phyloP scores from a whole-genome alignment of 768 basidiomycete species.

The Amanita jacksonii region DNA sequence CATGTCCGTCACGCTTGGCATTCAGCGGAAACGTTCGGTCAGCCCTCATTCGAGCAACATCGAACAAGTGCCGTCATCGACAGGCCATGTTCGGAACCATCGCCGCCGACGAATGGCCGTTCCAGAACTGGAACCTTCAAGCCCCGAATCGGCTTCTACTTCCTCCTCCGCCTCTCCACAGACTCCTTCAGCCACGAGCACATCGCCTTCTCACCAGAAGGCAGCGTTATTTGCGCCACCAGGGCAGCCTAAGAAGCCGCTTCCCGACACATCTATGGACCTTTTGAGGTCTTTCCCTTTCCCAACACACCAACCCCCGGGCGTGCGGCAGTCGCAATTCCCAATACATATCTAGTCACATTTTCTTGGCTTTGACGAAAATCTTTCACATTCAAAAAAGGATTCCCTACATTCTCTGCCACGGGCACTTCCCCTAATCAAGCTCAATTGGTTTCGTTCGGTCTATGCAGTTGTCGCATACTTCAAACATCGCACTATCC shows the following conservation, averaged over 20 bases:
- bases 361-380: neutral
- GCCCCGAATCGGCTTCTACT: conserved; percentile 27
- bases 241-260: conserved; percentile 19
- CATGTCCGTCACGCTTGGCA: conserved; percentile 15
- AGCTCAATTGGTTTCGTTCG: too few species aligned
- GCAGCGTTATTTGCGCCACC: conserved; percentile 8
- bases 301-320: conserved; percentile 19
- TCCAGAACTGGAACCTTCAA: conserved; percentile 37
- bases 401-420: too few species aligned
- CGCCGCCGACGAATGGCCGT: conserved; percentile 14
- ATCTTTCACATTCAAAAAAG: neutral
- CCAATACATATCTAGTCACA: conserved; percentile 10
- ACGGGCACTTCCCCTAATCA: too few species aligned
- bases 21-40: conserved; percentile 14
- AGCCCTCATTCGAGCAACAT: conserved; percentile 15
- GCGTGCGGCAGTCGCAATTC: conserved; percentile 12
- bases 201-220: conserved; percentile 13
- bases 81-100: conserved; percentile 8
- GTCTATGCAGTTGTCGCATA: too few species aligned
- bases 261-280: conserved; percentile 31
- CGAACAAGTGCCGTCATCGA: conserved; percentile 12
- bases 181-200: conserved; percentile 19
- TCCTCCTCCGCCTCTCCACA: conserved; percentile 22
- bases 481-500: neutral
- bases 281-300: conserved; percentile 40